Evolutionary conservation across 352 stramenopile genomes (phyloP).

Genomic region (Globisporangium paroecandrum): DNA sequence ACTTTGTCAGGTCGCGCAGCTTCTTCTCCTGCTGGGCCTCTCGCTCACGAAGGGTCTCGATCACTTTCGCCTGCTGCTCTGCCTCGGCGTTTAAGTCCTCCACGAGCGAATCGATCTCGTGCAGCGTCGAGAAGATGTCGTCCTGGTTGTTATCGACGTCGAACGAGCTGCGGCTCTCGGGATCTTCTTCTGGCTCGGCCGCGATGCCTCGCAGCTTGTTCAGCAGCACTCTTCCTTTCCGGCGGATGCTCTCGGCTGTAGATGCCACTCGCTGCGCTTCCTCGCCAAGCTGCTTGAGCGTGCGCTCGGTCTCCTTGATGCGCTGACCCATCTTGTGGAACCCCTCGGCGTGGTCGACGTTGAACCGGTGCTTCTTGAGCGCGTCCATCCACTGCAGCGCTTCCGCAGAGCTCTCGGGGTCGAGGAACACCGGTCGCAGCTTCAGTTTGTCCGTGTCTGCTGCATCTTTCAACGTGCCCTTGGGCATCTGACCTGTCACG

Average conservation of each 20-base stretch:
- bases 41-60: slow-evolving; percentile 30
- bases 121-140: slow-evolving; percentile 30
- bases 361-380: slow-evolving; percentile 65
- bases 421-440: slow-evolving; percentile 66
- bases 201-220: slow-evolving; percentile 22
- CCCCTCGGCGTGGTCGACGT: slow-evolving; percentile 41
- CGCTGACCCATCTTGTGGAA: slow-evolving; percentile 32
- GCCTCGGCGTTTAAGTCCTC: slow-evolving; percentile 55
- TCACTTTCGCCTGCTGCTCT: slow-evolving; percentile 40
- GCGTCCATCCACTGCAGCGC: slow-evolving; percentile 68
- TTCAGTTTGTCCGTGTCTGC: slow-evolving; percentile 31
- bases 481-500: slow-evolving; percentile 60
- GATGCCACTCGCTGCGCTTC: slow-evolving; percentile 11
- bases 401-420: slow-evolving; percentile 46
- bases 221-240: slow-evolving; percentile 20
- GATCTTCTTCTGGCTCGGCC: neutral
- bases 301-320: slow-evolving; percentile 34
- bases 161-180: slow-evolving; percentile 11
- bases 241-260: slow-evolving; percentile 11
- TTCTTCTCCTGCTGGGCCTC: slow-evolving; percentile 29
- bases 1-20: slow-evolving; percentile 26
- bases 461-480: slow-evolving; percentile 20
- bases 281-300: slow-evolving; percentile 17
- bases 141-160: slow-evolving; percentile 5
- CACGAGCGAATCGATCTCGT: slow-evolving; percentile 39